Conservation (phyloP, 345 rosid genomes). For the Anastatica hierochuntica region DNA sequence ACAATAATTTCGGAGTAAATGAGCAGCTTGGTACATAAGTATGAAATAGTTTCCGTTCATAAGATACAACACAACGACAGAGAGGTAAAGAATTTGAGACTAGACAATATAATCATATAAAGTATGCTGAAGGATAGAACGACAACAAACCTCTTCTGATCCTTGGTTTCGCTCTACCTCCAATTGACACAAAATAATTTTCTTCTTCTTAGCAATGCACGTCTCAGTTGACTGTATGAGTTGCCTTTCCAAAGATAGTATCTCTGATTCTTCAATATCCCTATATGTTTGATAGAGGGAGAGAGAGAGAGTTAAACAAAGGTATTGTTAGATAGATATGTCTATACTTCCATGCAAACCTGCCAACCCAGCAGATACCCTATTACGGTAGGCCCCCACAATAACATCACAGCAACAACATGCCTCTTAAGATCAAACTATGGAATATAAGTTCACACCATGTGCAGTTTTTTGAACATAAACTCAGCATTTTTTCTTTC, state of each 20-base stretch:
- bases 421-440: not conserved
- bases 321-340: constrained; percentile 1
- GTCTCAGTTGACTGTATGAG: constrained; percentile 84
- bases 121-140: constrained; percentile 11
- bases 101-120: not conserved
- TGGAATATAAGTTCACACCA: not conserved
- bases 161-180: constrained; percentile 81
- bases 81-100: not conserved
- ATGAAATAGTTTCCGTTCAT: not conserved
- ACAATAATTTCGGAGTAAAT: not conserved
- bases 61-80: not conserved
- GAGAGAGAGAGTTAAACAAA: too few relatives aligned
- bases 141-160: constrained; percentile 55
- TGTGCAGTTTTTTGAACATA: not conserved
- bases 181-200: constrained; percentile 64
- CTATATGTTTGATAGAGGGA: constrained; percentile 27
- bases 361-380: not conserved
- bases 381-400: not conserved
- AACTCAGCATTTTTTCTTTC: not conserved
- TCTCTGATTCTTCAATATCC: constrained; percentile 83
- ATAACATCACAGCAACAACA: not conserved
- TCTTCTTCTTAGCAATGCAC: constrained; percentile 76
- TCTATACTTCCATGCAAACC: not conserved
- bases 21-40: not conserved
- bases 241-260: constrained; percentile 77